Percentiles rank a stretch among this genome's conserved stretches.
phyloP scores from a whole-genome alignment of 495 filamentous ascomycete genomes.

The Melanomma pulvis-pyrius region DNA sequence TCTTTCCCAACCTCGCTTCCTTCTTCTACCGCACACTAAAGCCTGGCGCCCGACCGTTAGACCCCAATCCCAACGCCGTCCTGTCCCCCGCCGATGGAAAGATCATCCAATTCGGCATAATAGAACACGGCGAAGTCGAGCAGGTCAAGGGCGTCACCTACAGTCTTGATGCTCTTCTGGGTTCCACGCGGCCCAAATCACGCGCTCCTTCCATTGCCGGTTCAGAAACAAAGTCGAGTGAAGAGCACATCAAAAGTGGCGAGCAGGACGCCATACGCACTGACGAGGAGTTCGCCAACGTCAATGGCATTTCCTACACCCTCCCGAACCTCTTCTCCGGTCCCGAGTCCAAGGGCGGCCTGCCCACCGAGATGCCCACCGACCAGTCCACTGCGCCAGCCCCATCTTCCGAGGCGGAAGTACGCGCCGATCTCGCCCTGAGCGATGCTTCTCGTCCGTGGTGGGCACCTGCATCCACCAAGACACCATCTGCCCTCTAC shows the following conservation, averaged over 20 bases:
- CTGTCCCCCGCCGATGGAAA: slow-evolving; percentile 88
- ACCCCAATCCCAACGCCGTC: slow-evolving; percentile 75
- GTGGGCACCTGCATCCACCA: slow-evolving; percentile 66
- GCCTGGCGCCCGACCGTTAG: slow-evolving; percentile 83
- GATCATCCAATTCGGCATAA: slow-evolving; percentile 87
- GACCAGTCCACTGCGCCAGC: slow-evolving; percentile 70
- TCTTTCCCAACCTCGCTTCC: slow-evolving; percentile 87
- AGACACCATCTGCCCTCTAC: slow-evolving; percentile 71
- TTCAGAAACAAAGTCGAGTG: slow-evolving; percentile 40
- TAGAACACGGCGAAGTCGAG: slow-evolving; percentile 92
- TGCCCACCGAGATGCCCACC: slow-evolving; percentile 47
- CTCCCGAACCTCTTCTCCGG: slow-evolving; percentile 87
- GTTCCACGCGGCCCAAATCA: slow-evolving; percentile 57
- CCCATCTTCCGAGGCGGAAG: slow-evolving; percentile 72
- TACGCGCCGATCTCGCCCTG: slow-evolving; percentile 78
- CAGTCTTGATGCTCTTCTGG: slow-evolving; percentile 87
- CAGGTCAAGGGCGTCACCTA: slow-evolving; percentile 99
- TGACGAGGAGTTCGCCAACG: slow-evolving; percentile 88
- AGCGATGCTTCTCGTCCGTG: slow-evolving; percentile 67
- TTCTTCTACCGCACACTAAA: slow-evolving; percentile 98
- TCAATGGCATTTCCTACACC: slow-evolving; percentile 97
- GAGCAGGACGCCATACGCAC: slow-evolving; percentile 69
- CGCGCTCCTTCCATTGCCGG: slow-evolving; percentile 23
- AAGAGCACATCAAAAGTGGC: slow-evolving; percentile 28
- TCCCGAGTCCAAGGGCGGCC: slow-evolving; percentile 45